Evolutionary conservation across 169 alveolate species (phyloP).

Genomic region (Eimeria necatrix): DNA sequence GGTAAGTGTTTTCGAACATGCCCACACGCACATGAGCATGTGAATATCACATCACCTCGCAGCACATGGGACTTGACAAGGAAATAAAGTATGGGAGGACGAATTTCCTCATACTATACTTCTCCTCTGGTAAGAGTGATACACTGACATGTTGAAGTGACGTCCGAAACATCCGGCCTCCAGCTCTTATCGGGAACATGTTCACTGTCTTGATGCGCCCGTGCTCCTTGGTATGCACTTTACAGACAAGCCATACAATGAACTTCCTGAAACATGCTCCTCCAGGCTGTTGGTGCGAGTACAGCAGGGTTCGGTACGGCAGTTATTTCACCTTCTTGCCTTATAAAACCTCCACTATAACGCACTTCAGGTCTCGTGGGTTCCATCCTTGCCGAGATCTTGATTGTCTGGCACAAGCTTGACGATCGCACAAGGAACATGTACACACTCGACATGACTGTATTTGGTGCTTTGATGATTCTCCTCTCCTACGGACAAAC

Average conservation of each 20-base stretch:
- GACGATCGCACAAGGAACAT: slow-evolving; percentile 52
- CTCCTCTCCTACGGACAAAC: slow-evolving; percentile 74
- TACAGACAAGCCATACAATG: not conserved
- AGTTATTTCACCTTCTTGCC: not conserved
- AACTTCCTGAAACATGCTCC: not conserved
- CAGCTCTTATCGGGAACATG: slow-evolving; percentile 79
- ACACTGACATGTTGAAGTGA: not conserved
- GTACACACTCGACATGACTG: slow-evolving; percentile 55
- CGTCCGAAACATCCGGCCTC: not conserved
- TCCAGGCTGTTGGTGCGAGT: slow-evolving; percentile 77
- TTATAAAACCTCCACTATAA: not conserved
- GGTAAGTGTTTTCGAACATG: not conserved
- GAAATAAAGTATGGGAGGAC: slow-evolving; percentile 59
- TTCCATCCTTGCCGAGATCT: slow-evolving; percentile 67
- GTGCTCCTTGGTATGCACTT: slow-evolving; percentile 63
- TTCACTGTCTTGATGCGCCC: slow-evolving; percentile 74
- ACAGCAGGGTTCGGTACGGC: slow-evolving; percentile 77
- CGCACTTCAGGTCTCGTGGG: slow-evolving; percentile 72
- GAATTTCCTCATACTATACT: slow-evolving; percentile 68
- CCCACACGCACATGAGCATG: not conserved
- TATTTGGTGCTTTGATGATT: slow-evolving; percentile 71
- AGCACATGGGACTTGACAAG: slow-evolving; percentile 75
- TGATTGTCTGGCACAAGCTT: slow-evolving; percentile 76
- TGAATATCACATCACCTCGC: not conserved
- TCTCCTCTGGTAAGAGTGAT: slow-evolving; percentile 58